Evolutionary conservation across 257 asterid species (phyloP).

Genomic region (Linaria vulgaris): DNA sequence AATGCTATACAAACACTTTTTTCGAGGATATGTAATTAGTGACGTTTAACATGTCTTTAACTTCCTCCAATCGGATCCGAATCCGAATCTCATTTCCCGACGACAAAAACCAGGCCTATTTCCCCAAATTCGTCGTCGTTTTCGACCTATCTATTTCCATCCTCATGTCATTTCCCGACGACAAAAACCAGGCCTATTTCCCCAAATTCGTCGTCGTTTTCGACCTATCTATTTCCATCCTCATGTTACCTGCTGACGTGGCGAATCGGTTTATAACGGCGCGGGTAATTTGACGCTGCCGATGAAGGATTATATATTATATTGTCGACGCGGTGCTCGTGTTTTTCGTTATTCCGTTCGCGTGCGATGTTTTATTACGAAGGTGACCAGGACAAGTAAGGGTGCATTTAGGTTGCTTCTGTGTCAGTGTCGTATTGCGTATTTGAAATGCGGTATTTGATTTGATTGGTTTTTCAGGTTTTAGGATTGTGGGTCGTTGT

Average conservation of each 20-base stretch:
- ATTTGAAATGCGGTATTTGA: not conserved
- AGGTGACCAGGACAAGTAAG: constrained; percentile 95
- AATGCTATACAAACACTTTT: too few relatives aligned
- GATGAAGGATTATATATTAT: constrained; percentile 85
- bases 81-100: too few relatives aligned
- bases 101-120: too few relatives aligned
- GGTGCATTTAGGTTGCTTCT: not conserved
- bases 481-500: constrained; percentile 87
- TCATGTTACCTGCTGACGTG: constrained; percentile 97
- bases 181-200: constrained; percentile 89
- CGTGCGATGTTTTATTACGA: constrained; percentile 97
- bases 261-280: constrained; percentile 93
- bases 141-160: too few relatives aligned
- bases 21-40: too few relatives aligned
- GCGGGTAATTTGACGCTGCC: constrained; percentile 94
- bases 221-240: constrained; percentile 90
- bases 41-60: too few relatives aligned
- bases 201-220: constrained; percentile 95
- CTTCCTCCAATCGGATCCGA: too few relatives aligned
- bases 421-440: constrained; percentile 5
- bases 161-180: too few relatives aligned
- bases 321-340: constrained; percentile 84
- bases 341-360: constrained; percentile 89
- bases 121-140: too few relatives aligned
- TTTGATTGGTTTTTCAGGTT: constrained; percentile 23